Evolutionary conservation across 23 red algal genomes (phyloP), one percentile per base, ranked within the genome.

Genomic region (Gracilariopsis chorda): DNA sequence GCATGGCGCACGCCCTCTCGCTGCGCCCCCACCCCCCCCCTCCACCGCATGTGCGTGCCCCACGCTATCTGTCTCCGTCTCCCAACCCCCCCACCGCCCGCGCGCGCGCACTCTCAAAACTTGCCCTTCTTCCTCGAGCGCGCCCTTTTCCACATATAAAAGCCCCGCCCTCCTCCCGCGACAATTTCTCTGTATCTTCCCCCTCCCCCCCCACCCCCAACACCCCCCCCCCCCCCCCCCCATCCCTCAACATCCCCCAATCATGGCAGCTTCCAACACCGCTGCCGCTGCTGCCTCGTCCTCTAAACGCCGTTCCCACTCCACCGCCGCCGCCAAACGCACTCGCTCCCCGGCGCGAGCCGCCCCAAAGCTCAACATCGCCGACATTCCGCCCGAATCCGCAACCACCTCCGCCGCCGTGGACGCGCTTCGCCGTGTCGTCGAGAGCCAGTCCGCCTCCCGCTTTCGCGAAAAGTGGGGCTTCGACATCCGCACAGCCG

Each of bases 391-490:
- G 3, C 16, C 28, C 11, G 12, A 24, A 24, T 62, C 67, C 67
- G 67, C 67, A 4, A 36, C 42, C 67, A 24, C 37, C 37, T 23
- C 23, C 67, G 67, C 37, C 67, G 47, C 20, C 20, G 67, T 73
- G n/a, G 67, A 73, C 67, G 67, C 67, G 6, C 67, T 73, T 4
- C 67, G 67, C 20, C 67, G 67, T 23, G 39, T 45, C 20, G 29
- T 73, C 37, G 67, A 73, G 17, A n/a, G 39, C 13, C 25, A 36
- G n/a, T 36, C 67, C 67, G 67, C 67, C 67, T 45, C 7, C 16
- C 67, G 67, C 40, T 73, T 73, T 42, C 67, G 67, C 39, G 37
- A 73, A 33, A 73, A 73, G 67, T 73, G 67, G 67, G 67, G 67
- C 67, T 73, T 73, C 40, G 67, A 73, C 37, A 42, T 73, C 7